Base-by-base conservation (phyloP, 129 eudicot genomes). In the Pittosporum tobira region DNA sequence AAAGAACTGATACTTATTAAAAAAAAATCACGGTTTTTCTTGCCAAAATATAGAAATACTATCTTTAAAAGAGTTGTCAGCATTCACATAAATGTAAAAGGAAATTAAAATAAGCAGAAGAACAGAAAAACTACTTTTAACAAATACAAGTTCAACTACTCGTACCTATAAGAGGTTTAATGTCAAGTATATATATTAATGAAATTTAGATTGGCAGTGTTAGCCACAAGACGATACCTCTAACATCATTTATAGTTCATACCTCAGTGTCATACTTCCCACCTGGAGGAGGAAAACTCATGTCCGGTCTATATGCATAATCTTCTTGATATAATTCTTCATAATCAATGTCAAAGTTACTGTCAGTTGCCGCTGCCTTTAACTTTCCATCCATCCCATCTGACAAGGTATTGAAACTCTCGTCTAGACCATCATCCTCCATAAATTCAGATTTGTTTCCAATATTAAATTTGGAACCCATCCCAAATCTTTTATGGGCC, bases 261-360 rank as follows among this genome's bases (percentile, higher is more conserved):
- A 83, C 94, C 93, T 83, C 77, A 27, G 62, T 61, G 22, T 78
- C 88, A 65, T 80, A 84, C 49, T 81, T 80, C 62, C 40, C 72
- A 28, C 84, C 94, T 16, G 45, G 30, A 48, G 44, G 9, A 56
- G 25, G 21, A 54, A 84, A 71, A n/a, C 69, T 76, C 3, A 71
- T 61, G 72, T 84, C 96, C 8, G 96, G 73, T 66, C 96, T 75
- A 71, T 59, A 88, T 68, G 74, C 38, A 54, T 77, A 88, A 71
- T 81, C 76, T 0, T 78, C 81, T 70, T 56, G 61, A 23, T 68
- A 51, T 18, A 80, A 42, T 71, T 83, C 94, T 13, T 79, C 77
- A 10, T 64, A 57, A 63, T 75, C 81, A 59, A 61, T 49, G 60
- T 78, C 79, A 63, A 83, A 81, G 40, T 73, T n/a, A n/a, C n/a